phyloP scores from a whole-genome alignment of 78 protist species.

The Dictyostelium capitatum region DNA sequence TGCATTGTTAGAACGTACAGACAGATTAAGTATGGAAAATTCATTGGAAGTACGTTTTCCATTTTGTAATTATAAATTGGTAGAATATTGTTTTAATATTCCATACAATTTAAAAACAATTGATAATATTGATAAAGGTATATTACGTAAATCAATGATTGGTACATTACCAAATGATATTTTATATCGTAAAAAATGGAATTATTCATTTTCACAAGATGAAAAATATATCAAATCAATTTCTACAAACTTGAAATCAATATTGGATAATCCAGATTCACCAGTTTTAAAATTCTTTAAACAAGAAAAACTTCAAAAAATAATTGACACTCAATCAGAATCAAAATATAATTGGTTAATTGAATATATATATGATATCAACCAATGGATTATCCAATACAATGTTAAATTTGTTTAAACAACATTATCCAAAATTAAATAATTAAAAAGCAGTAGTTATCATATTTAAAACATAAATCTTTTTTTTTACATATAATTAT shows the following conservation, averaged over 20 bases:
- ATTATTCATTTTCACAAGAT: too few species aligned
- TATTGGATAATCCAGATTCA: background rate
- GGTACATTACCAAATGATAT: background rate
- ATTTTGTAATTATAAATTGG: background rate
- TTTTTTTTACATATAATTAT: too few species aligned
- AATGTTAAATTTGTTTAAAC: conserved; percentile 20
- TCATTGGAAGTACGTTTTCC: background rate
- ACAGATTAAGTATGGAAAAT: background rate
- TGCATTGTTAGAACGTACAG: background rate
- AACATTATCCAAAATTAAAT: too few species aligned
- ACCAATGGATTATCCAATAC: background rate
- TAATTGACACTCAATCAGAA: too few species aligned
- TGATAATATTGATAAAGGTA: background rate
- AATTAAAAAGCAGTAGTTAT: too few species aligned
- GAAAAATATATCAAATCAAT: too few species aligned
- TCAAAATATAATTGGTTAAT: background rate
- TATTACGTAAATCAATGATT: background rate
- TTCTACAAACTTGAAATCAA: too few species aligned
- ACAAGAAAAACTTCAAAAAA: background rate
- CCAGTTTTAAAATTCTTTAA: background rate
- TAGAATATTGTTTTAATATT: background rate
- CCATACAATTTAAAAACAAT: background rate
- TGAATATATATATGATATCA: background rate
- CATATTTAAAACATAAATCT: too few species aligned
- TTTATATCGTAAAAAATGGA: background rate